Conservation (phyloP, 345 rosid genomes). For the Acer negundo region DNA sequence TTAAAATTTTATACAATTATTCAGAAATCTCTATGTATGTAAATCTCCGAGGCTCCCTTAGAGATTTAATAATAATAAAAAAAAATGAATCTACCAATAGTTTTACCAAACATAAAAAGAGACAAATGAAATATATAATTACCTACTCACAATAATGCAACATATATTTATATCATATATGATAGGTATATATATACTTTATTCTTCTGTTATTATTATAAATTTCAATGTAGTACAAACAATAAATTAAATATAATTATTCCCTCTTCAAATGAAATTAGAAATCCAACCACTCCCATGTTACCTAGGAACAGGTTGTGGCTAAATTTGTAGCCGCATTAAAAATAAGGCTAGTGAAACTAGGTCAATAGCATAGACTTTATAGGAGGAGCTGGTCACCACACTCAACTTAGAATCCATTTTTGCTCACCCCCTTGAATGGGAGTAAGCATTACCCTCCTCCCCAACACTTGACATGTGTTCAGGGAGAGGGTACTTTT, state of each 20-base stretch:
- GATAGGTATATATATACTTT: not conserved
- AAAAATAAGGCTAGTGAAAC: not conserved
- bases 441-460: no score
- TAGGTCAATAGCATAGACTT: conserved; percentile 5
- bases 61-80: not conserved
- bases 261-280: not conserved
- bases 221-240: not conserved
- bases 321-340: not conserved
- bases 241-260: conserved; percentile 2
- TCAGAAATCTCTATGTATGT: not conserved
- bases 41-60: no score
- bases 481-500: no score
- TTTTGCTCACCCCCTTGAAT: no score
- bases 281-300: conserved; percentile 19
- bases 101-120: not conserved
- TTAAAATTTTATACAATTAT: no score
- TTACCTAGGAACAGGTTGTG: conserved; percentile 6
- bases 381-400: conserved; percentile 4
- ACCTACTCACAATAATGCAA: not conserved
- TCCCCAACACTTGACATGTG: no score
- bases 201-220: not conserved
- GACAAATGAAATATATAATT: not conserved
- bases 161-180: no score
- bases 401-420: no score
- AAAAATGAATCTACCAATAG: not conserved